phyloP scores from a whole-genome alignment of 306 rosid species.

The Sphenostylis stenocarpa region DNA sequence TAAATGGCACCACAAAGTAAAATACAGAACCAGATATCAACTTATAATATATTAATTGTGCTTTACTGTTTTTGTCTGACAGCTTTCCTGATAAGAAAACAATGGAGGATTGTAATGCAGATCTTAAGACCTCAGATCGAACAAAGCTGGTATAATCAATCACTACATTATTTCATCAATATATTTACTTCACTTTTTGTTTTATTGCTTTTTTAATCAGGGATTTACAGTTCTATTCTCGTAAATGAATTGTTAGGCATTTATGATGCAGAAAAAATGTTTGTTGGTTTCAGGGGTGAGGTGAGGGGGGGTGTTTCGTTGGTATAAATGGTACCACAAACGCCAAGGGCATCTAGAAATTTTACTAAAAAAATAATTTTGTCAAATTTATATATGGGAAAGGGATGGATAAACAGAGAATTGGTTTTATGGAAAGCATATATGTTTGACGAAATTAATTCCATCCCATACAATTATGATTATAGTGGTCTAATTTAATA shows the following conservation, averaged over 20 bases:
- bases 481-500: slow-evolving; percentile 4
- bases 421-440: neutral
- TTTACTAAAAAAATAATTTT: neutral
- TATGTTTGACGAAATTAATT: neutral
- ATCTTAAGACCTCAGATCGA: slow-evolving; percentile 51
- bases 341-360: neutral
- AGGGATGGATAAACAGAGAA: neutral
- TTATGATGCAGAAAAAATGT: slow-evolving; percentile 12
- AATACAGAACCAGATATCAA: neutral
- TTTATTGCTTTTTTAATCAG: neutral
- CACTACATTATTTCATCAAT: slow-evolving; percentile 17
- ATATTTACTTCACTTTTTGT: neutral
- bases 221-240: neutral
- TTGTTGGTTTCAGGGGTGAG: neutral
- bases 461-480: neutral
- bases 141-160: slow-evolving; percentile 60
- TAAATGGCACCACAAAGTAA: slow-evolving; percentile 6
- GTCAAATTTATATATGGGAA: neutral
- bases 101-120: slow-evolving; percentile 39
- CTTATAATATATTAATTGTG: slow-evolving; percentile 17
- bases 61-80: slow-evolving; percentile 36
- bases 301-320: neutral
- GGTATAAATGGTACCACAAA: neutral
- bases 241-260: neutral
- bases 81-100: slow-evolving; percentile 73